These are phyloP conservation scores for Mallotus nudiflorus DNA, from an alignment of 345 rosid genomes.

Conservation along the genomic window DNA sequence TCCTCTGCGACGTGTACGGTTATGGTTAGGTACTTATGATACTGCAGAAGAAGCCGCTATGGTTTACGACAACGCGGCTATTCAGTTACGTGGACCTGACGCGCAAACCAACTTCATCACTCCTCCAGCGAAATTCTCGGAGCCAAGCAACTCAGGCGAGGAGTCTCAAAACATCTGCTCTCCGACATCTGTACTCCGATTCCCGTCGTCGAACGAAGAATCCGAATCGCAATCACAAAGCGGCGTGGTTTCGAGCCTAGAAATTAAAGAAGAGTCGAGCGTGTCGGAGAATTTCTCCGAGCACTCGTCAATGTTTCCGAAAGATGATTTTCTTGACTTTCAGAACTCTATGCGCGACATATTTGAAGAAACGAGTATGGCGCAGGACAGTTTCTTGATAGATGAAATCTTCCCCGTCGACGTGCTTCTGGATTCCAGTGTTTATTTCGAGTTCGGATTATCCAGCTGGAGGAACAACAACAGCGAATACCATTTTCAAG, in stretches of 20 bases:
- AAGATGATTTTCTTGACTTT: conserved; percentile 56
- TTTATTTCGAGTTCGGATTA: conserved; percentile 47
- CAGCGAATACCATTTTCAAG: conserved; percentile 61
- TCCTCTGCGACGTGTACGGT: conserved; percentile 66
- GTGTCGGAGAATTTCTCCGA: conserved; percentile 45
- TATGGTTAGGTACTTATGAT: conserved; percentile 88
- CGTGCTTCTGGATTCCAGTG: conserved; percentile 27
- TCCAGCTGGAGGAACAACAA: conserved; percentile 50
- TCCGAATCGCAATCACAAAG: conserved; percentile 38
- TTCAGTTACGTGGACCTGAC: conserved; percentile 86
- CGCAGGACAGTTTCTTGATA: conserved; percentile 23
- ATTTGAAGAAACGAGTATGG: conserved; percentile 39
- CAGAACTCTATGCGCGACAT: conserved; percentile 43
- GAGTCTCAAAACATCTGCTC: conserved; percentile 51
- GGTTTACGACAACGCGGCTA: conserved; percentile 93
- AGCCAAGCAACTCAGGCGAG: conserved; percentile 37
- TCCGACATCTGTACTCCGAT: conserved; percentile 78
- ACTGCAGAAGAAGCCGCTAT: conserved; percentile 96
- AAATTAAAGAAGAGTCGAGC: conserved; percentile 29
- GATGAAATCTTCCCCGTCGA: conserved; percentile 43
- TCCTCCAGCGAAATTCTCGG: conserved; percentile 30
- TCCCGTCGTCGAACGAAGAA: conserved; percentile 48
- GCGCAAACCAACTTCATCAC: conserved; percentile 80
- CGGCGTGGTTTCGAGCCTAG: neutral
- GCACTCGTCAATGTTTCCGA: conserved; percentile 29